Conservation (phyloP, 129 eudicot species). For the Saposhnikovia divaricata region DNA sequence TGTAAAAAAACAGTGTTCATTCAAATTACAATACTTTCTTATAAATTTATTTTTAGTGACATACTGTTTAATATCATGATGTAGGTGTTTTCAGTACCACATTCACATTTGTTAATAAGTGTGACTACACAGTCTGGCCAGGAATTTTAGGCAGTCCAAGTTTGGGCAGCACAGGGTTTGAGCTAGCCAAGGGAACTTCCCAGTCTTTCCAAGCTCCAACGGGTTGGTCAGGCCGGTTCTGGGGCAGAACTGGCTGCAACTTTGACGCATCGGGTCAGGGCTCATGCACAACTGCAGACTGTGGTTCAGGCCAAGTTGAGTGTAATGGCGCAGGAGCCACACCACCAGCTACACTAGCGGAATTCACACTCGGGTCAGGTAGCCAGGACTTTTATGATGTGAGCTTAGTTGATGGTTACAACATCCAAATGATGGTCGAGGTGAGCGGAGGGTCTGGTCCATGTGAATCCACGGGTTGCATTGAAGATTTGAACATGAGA, state of each 20-base stretch:
- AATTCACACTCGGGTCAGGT: slow-evolving; percentile 12
- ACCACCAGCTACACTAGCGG: slow-evolving; percentile 12
- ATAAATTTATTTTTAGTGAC: no score
- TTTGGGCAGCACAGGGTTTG: slow-evolving; percentile 16
- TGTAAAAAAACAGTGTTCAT: not conserved
- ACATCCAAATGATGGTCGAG: slow-evolving; percentile 28
- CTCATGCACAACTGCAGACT: slow-evolving; percentile 5
- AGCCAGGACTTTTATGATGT: slow-evolving; percentile 16
- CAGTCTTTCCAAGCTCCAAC: slow-evolving; percentile 10
- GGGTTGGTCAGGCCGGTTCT: slow-evolving; percentile 19
- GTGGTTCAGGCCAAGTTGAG: slow-evolving; percentile 8
- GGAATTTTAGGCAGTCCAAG: slow-evolving; percentile 13
- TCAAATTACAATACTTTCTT: not conserved
- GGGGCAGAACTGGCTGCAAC: slow-evolving; percentile 19
- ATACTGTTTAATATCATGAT: not conserved
- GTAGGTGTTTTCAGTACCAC: slow-evolving; percentile 10
- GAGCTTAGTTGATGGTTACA: slow-evolving; percentile 30
- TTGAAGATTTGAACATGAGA: slow-evolving; percentile 19
- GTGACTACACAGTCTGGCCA: slow-evolving; percentile 10
- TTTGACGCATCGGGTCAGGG: slow-evolving; percentile 11
- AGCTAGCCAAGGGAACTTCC: slow-evolving; percentile 9
- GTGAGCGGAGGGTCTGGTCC: slow-evolving; percentile 24
- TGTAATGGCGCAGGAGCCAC: slow-evolving; percentile 15
- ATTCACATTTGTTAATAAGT: slow-evolving; percentile 12
- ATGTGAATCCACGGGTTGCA: slow-evolving; percentile 24